phyloP scores from a whole-genome alignment of 139 green algal genomes.

The Micractinium sp. region DNA sequence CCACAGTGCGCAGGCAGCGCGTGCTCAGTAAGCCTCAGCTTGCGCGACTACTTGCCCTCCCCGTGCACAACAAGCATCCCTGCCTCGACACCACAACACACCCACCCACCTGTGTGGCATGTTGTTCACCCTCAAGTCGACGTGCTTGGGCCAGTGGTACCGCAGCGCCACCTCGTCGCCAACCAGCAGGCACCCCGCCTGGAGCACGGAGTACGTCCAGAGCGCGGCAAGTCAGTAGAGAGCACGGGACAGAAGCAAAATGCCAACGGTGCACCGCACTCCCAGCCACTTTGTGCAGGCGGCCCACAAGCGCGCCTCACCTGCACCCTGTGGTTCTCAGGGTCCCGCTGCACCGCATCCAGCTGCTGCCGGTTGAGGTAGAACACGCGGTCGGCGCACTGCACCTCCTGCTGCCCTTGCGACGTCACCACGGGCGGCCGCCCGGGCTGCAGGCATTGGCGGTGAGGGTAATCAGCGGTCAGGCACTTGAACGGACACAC shows the following conservation, averaged over 20 bases:
- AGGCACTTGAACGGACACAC: background rate
- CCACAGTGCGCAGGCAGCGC: too few species aligned
- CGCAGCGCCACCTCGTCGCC: constrained; percentile 69
- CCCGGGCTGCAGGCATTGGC: background rate
- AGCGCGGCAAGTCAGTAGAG: background rate
- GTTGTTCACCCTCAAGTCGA: constrained; percentile 64
- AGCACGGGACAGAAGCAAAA: too few species aligned
- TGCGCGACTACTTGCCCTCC: too few species aligned
- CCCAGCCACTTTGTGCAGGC: background rate
- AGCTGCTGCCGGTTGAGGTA: constrained; percentile 37
- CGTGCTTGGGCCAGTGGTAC: constrained; percentile 75
- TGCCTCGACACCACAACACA: too few species aligned
- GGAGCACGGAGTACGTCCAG: background rate
- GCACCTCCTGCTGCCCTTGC: constrained; percentile 32
- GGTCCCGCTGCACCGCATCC: background rate
- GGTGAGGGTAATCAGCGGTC: background rate
- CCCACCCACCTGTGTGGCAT: constrained; percentile 16
- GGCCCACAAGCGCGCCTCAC: background rate
- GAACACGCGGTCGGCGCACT: constrained; percentile 40
- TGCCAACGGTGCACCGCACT: background rate
- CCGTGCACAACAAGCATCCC: too few species aligned
- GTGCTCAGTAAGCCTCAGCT: too few species aligned
- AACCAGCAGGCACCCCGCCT: constrained; percentile 50
- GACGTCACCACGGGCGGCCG: constrained; percentile 4
- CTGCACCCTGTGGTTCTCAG: constrained; percentile 23